Evolutionary conservation across 1,284 basidiomycete species (phyloP).

Genomic region (Boletellus sp.): DNA sequence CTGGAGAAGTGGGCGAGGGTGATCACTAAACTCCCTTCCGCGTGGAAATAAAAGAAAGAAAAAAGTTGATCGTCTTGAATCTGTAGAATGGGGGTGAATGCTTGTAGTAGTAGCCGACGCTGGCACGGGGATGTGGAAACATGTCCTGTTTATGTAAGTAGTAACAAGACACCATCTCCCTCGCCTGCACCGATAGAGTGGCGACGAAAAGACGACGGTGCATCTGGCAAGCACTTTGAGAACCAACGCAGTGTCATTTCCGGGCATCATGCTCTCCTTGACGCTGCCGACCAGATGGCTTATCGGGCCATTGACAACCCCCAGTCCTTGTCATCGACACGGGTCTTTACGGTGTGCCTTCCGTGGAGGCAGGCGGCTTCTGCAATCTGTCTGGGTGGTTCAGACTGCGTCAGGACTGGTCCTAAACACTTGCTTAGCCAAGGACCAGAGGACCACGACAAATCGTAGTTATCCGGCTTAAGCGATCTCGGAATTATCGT

Average conservation of each 20-base stretch:
- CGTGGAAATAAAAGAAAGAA: conserved; percentile 56
- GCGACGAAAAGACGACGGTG: too few species aligned
- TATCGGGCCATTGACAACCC: conserved; percentile 39
- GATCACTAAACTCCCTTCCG: conserved; percentile 75
- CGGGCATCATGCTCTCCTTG: conserved; percentile 41
- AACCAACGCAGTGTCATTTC: conserved; percentile 37
- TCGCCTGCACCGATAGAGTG: conserved; percentile 24
- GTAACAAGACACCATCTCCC: conserved; percentile 21
- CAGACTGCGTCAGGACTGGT: too few species aligned
- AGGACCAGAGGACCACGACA: too few species aligned
- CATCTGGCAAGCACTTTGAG: conserved; percentile 17
- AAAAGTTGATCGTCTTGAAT: not conserved
- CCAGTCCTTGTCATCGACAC: too few species aligned
- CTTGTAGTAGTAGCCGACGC: not conserved
- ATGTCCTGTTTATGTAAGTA: not conserved
- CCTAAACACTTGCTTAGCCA: too few species aligned
- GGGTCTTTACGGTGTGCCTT: too few species aligned
- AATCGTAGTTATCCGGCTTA: too few species aligned
- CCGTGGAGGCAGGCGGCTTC: too few species aligned
- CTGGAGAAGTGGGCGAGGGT: conserved; percentile 73
- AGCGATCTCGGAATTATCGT: too few species aligned
- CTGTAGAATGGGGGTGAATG: too few species aligned
- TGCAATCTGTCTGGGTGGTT: too few species aligned
- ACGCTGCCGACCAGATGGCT: conserved; percentile 36
- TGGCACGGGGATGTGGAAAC: not conserved